phyloP scores from a whole-genome alignment of 306 rosid genomes.

The Prunus campanulata region DNA sequence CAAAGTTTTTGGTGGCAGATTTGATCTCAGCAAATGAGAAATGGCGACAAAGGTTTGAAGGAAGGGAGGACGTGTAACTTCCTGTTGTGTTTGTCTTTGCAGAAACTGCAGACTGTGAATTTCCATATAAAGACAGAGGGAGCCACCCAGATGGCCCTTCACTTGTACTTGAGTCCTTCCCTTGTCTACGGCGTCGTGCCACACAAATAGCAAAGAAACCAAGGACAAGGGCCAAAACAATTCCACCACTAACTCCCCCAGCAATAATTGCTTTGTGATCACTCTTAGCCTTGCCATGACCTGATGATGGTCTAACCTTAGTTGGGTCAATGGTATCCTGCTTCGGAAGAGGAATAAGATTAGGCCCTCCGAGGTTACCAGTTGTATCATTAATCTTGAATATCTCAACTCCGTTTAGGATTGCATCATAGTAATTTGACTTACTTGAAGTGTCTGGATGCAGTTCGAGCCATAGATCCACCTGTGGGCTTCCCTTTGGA shows the following conservation, averaged over 20 bases:
- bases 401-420: constrained; percentile 86
- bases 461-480: constrained; percentile 72
- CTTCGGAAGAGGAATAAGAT: constrained; percentile 61
- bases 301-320: constrained; percentile 36
- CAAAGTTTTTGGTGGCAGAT: constrained; percentile 87
- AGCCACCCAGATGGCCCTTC: constrained; percentile 99
- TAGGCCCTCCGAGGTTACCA: constrained; percentile 75
- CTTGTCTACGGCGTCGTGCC: constrained; percentile 41
- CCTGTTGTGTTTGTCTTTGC: constrained; percentile 92
- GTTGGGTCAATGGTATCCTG: constrained; percentile 53
- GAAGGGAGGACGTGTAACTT: constrained; percentile 86
- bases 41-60: constrained; percentile 94
- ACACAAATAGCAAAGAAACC: constrained; percentile 52
- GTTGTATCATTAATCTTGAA: constrained; percentile 59
- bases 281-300: constrained; percentile 50
- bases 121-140: constrained; percentile 88
- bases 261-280: constrained; percentile 49
- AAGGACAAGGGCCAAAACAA: constrained; percentile 45
- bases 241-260: constrained; percentile 71
- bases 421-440: constrained; percentile 48
- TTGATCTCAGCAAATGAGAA: constrained; percentile 95
- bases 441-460: constrained; percentile 35
- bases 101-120: constrained; percentile 87
- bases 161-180: constrained; percentile 63
- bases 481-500: constrained; percentile 63